Evolutionary conservation across 2,329 filamentous ascomycete genomes (phyloP).

Genomic region (Colletotrichum sp.): DNA sequence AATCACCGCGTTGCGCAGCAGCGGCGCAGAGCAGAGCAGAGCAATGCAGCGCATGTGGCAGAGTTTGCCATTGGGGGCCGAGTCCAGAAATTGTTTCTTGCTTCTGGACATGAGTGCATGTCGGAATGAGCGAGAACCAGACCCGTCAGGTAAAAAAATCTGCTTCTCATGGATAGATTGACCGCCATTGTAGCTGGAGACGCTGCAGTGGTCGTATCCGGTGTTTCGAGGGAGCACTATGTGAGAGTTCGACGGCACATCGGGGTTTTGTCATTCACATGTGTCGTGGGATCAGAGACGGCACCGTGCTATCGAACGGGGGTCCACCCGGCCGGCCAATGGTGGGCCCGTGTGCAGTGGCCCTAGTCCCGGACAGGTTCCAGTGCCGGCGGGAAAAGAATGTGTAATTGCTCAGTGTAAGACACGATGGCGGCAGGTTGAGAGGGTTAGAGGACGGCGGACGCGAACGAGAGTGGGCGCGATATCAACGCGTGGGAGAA

Average conservation of each 20-base stretch:
- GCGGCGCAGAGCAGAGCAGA: not conserved
- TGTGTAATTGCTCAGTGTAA: conserved; percentile 18
- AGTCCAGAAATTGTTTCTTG: not conserved
- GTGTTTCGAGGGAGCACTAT: not conserved
- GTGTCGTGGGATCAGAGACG: conserved; percentile 13
- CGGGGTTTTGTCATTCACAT: conserved; percentile 18
- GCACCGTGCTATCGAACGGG: conserved; percentile 1
- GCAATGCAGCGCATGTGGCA: not conserved
- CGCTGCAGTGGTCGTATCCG: not conserved
- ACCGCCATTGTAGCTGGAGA: not conserved
- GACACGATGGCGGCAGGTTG: not conserved
- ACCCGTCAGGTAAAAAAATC: not conserved
- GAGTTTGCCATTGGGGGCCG: not conserved
- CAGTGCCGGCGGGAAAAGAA: not conserved
- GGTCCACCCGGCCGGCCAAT: conserved; percentile 6
- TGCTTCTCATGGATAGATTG: not conserved
- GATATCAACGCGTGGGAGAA: not conserved
- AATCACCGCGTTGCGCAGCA: not conserved
- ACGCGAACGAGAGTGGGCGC: not conserved
- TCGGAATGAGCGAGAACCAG: not conserved
- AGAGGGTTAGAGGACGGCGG: not conserved
- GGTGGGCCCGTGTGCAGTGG: not conserved
- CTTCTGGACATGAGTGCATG: not conserved
- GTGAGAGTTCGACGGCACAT: not conserved
- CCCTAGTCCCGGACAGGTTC: not conserved